Conservation (phyloP, 2,329 filamentous ascomycete species). For the Dactylonectria macrodidyma region DNA sequence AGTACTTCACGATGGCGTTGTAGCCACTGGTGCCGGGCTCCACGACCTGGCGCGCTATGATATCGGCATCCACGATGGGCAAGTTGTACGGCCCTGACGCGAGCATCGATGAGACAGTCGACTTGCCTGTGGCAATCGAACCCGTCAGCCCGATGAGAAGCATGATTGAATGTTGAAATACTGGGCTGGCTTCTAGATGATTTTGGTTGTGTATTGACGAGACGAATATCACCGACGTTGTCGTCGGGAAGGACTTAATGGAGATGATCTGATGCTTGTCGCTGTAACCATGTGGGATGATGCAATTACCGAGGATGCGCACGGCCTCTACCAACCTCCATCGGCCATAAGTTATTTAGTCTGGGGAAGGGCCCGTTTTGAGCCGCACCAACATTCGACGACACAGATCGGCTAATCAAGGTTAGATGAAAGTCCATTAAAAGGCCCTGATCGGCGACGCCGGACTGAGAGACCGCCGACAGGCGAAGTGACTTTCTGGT, state of each 20-base stretch:
- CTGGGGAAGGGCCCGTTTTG: slow-evolving; percentile 24
- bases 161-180: slow-evolving; percentile 67
- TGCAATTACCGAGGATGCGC: slow-evolving; percentile 43
- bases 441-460: no score
- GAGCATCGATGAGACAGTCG: slow-evolving; percentile 90
- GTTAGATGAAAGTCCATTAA: neutral
- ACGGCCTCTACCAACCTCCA: neutral
- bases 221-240: neutral
- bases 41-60: slow-evolving; percentile 93
- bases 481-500: no score
- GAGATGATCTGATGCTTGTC: slow-evolving; percentile 36
- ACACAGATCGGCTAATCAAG: slow-evolving; percentile 18
- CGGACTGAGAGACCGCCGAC: neutral
- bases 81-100: slow-evolving; percentile 85
- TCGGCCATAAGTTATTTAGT: slow-evolving; percentile 3
- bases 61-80: slow-evolving; percentile 93
- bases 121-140: slow-evolving; percentile 98
- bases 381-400: slow-evolving; percentile 26
- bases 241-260: neutral
- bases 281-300: slow-evolving; percentile 29
- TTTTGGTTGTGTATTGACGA: neutral
- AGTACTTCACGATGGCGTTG: slow-evolving; percentile 84
- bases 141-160: slow-evolving; percentile 96
- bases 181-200: neutral
- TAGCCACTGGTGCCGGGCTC: slow-evolving; percentile 92